Conservation (phyloP, 139 green algal species). For the Tetratostichococcus sp. region DNA sequence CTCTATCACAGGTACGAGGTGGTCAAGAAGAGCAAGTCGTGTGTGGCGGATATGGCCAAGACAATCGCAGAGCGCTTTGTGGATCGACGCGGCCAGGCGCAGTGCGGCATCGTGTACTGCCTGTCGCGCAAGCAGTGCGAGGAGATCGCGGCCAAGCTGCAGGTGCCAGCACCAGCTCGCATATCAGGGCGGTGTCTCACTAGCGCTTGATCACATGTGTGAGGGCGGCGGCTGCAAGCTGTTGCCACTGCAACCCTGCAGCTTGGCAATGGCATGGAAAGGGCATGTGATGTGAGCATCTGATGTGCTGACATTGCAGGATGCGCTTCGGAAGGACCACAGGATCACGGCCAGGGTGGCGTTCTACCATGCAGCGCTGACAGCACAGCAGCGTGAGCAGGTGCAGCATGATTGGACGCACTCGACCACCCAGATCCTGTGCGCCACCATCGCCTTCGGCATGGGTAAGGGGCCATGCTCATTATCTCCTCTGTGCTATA, state of each 20-base stretch:
- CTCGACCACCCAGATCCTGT: constrained; percentile 63
- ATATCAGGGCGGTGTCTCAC: too few species aligned
- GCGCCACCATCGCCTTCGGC: constrained; percentile 89
- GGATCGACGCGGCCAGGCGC: constrained; percentile 9
- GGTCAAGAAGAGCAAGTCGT: constrained; percentile 58
- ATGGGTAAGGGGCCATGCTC: constrained; percentile 77
- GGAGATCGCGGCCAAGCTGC: constrained; percentile 64
- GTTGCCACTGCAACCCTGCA: background rate
- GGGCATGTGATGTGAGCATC: too few species aligned
- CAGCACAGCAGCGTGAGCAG: constrained; percentile 55
- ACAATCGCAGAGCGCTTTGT: constrained; percentile 38
- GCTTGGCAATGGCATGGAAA: constrained; percentile 1
- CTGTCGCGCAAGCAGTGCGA: constrained; percentile 76
- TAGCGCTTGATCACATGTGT: too few species aligned
- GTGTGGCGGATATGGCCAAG: constrained; percentile 45
- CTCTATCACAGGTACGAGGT: constrained; percentile 90
- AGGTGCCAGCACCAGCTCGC: too few species aligned
- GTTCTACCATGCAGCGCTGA: constrained; percentile 76
- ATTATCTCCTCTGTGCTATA: too few species aligned
- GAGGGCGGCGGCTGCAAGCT: too few species aligned
- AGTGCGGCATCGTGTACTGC: constrained; percentile 95
- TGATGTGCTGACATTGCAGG: background rate
- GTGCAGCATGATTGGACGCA: constrained; percentile 81
- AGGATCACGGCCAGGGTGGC: background rate
- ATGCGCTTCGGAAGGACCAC: constrained; percentile 9